A percentile compares a stretch with the other conserved stretches of the same genome.
Evolutionary conservation across 306 rosid species (phyloP).

Genomic region (Quillaja saponaria): DNA sequence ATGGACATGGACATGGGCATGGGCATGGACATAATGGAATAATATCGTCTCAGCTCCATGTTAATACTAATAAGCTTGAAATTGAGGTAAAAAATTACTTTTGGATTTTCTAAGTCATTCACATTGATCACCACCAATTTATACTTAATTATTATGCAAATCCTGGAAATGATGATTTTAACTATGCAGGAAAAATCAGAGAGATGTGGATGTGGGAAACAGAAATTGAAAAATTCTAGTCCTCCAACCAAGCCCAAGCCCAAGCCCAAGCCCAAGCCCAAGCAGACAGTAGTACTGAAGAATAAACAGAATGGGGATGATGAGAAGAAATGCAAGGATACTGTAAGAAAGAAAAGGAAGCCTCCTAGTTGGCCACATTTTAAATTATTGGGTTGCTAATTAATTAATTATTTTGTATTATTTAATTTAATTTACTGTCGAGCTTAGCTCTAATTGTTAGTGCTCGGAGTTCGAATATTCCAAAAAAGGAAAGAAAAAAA

Average conservation of each 20-base stretch:
- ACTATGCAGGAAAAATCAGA: slow-evolving; percentile 48
- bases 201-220: slow-evolving; percentile 20
- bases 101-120: not conserved
- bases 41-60: slow-evolving; percentile 24
- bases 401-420: not conserved
- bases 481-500: not conserved
- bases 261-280: too few species aligned
- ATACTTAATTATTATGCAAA: not conserved
- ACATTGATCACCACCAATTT: slow-evolving; percentile 24
- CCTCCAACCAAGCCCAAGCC: too few species aligned
- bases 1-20: not conserved
- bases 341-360: slow-evolving; percentile 39
- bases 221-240: slow-evolving; percentile 20
- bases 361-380: slow-evolving; percentile 61
- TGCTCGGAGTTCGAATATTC: too few species aligned
- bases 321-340: slow-evolving; percentile 43
- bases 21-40: slow-evolving; percentile 23
- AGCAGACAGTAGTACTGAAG: slow-evolving; percentile 35
- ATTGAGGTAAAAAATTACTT: slow-evolving; percentile 35
- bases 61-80: slow-evolving; percentile 24
- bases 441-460: too few species aligned
- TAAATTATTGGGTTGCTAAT: slow-evolving; percentile 64
- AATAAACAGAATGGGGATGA: slow-evolving; percentile 41
- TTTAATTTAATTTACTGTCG: too few species aligned
- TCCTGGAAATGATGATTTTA: too few species aligned